Evolutionary conservation across 2,329 filamentous ascomycete genomes (phyloP), one percentile per base, ranked within the genome.

Genomic region (Neopestalotiopsis sp.): DNA sequence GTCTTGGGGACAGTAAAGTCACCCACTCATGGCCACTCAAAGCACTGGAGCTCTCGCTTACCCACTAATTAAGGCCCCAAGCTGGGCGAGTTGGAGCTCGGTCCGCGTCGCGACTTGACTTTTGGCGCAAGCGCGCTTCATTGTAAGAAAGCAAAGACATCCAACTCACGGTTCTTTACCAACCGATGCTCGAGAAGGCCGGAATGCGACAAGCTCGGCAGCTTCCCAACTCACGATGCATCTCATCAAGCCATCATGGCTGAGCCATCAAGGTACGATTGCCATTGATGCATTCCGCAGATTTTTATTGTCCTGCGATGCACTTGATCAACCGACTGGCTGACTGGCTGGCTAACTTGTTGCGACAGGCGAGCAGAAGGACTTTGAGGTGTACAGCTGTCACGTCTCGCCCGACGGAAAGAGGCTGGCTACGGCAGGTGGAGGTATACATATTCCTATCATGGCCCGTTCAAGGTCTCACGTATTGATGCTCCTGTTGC

Each of bases 311-410:
- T 38, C 34, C 34, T 38, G 34, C 57, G 24, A 58, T 40, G 58
- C 70, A 66, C 69, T 72, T 72, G 34, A 38, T 38, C 6, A 10
- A 38, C 34, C 10, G 66, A 76, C 76, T 74, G 73, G 24, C 24
- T 28, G 24, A 28, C 24, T 28, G 24, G 24, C 24, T 28, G 24
- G 24, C 24, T 28, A 28, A 74, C 68, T 67, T 66, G 68, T 74
- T 61, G 58, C 64, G 34, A 13, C 70, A 94, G 92, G 95, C 79
- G 96, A 99, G 85, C 94, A 97, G 80, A 98, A 98, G 79, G 95
- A 98, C 80, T 97, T 97, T 79, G 96, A 99, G 83, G 95, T 98
- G 73, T 99, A 98, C 85, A 97, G 94, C 83, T 98, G 95, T 81
- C 94, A 98, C 86, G 91, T 99, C 73, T 99, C 96, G 34, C 94